Percentiles rank a stretch among this genome's conserved stretches.
Evolutionary conservation across 148 eudicot species (phyloP).

Genomic region (Cornus florida): DNA sequence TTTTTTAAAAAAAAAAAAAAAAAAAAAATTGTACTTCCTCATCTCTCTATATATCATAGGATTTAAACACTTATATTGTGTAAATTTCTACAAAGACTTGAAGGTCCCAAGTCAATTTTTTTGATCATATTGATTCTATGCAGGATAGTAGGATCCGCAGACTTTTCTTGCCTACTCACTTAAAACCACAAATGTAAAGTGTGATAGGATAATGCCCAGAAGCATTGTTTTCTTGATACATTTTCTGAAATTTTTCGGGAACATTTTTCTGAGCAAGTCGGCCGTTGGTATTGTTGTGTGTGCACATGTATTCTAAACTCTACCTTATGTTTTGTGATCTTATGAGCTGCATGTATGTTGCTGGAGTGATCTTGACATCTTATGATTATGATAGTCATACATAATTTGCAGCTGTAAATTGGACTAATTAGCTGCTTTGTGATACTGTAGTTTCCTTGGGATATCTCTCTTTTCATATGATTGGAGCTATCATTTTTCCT

Average conservation of each 20-base stretch:
- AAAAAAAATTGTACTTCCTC: too few relatives aligned
- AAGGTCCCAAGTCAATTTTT: too few relatives aligned
- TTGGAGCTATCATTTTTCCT: conserved; percentile 4
- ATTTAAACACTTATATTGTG: too few relatives aligned
- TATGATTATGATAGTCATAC: not conserved
- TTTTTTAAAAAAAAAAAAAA: too few relatives aligned
- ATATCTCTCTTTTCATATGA: not conserved
- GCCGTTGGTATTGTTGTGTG: not conserved
- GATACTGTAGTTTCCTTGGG: not conserved
- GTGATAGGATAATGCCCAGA: not conserved
- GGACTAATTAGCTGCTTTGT: conserved; percentile 1
- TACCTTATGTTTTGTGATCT: not conserved
- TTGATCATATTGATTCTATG: not conserved
- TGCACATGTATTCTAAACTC: not conserved
- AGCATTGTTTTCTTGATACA: not conserved
- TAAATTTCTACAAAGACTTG: too few relatives aligned
- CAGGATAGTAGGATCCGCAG: too few relatives aligned
- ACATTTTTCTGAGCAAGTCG: not conserved
- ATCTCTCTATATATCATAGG: too few relatives aligned
- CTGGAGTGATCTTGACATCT: not conserved
- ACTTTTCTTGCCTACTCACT: not conserved
- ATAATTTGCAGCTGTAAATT: not conserved
- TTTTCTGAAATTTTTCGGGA: not conserved
- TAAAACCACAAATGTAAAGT: not conserved
- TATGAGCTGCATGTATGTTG: not conserved